Evolutionary conservation across 1,139 yeast genomes (phyloP).

Genomic region (Debaryomycetaceae sp.): DNA sequence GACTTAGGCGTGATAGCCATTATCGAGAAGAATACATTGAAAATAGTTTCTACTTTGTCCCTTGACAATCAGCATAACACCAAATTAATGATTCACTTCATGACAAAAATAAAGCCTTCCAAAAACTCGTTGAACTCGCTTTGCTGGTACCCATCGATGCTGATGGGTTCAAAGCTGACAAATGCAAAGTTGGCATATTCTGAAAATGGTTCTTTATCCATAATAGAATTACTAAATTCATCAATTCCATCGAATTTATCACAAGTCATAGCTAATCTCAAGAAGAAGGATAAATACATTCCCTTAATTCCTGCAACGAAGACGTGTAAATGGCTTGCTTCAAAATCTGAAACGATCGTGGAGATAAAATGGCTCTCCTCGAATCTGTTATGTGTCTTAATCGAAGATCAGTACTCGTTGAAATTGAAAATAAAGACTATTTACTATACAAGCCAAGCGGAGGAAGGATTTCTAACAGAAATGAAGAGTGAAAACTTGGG

Average conservation of each 20-base stretch:
- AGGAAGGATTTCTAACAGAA: not conserved
- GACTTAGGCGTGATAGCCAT: conserved; percentile 59
- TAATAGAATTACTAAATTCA: conserved; percentile 48
- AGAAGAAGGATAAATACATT: conserved; percentile 37
- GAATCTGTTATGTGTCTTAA: conserved; percentile 42
- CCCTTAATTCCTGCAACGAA: conserved; percentile 40
- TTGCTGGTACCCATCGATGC: conserved; percentile 54
- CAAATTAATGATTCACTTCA: conserved; percentile 50
- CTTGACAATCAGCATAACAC: conserved; percentile 27
- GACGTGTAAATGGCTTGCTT: conserved; percentile 42
- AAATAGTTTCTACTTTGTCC: conserved; percentile 56
- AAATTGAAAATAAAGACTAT: conserved; percentile 1
- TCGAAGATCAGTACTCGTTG: conserved; percentile 4
- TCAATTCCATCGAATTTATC: conserved; percentile 27
- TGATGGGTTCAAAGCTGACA: conserved; percentile 21
- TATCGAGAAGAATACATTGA: conserved; percentile 49
- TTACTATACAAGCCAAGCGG: conserved; percentile 1
- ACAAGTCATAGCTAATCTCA: conserved; percentile 28
- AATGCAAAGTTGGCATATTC: conserved; percentile 61
- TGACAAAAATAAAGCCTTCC: conserved; percentile 35
- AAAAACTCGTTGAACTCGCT: conserved; percentile 14
- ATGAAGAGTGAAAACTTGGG: not conserved
- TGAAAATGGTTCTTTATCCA: conserved; percentile 57
- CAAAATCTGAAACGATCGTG: conserved; percentile 39
- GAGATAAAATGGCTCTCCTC: conserved; percentile 60